Conservation (phyloP, 1,284 basidiomycete genomes). For the Pterulicium gracile region DNA sequence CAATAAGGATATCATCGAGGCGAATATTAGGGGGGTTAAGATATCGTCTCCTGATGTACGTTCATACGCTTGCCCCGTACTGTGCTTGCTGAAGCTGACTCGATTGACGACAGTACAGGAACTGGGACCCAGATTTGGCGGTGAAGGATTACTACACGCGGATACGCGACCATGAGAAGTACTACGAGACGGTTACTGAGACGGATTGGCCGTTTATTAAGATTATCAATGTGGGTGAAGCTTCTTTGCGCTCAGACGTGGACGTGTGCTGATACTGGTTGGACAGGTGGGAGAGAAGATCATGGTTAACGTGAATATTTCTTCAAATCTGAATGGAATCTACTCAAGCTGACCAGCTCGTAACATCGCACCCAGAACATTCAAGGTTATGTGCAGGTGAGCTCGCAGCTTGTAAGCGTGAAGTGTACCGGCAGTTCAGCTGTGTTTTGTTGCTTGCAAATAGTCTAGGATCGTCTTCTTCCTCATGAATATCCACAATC, state of each 20-base stretch:
- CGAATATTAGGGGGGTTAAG: slow-evolving; percentile 94
- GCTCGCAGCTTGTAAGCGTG: slow-evolving; percentile 9
- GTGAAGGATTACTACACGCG: slow-evolving; percentile 85
- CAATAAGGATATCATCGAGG: slow-evolving; percentile 86
- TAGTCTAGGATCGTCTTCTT: slow-evolving; percentile 93
- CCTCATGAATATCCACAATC: slow-evolving; percentile 97
- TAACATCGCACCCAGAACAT: slow-evolving; percentile 30
- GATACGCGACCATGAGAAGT: slow-evolving; percentile 80
- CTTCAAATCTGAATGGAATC: background rate
- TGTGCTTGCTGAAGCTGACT: slow-evolving; percentile 2
- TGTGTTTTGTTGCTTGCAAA: slow-evolving; percentile 1
- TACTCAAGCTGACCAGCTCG: background rate
- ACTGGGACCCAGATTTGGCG: slow-evolving; percentile 88
- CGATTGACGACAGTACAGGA: slow-evolving; percentile 58
- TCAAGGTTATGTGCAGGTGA: slow-evolving; percentile 74
- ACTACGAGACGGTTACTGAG: slow-evolving; percentile 85
- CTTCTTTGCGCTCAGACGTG: too few relatives aligned
- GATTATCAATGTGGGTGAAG: slow-evolving; percentile 71
- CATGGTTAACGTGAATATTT: slow-evolving; percentile 66
- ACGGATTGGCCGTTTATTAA: slow-evolving; percentile 89
- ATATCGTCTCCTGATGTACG: slow-evolving; percentile 93
- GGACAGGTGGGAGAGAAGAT: slow-evolving; percentile 94
- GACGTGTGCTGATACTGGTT: too few relatives aligned
- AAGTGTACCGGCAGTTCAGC: slow-evolving; percentile 5
- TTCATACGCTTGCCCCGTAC: slow-evolving; percentile 13